Conservation (phyloP, 495 filamentous ascomycete genomes). For the Talaromyces borbonicus region DNA sequence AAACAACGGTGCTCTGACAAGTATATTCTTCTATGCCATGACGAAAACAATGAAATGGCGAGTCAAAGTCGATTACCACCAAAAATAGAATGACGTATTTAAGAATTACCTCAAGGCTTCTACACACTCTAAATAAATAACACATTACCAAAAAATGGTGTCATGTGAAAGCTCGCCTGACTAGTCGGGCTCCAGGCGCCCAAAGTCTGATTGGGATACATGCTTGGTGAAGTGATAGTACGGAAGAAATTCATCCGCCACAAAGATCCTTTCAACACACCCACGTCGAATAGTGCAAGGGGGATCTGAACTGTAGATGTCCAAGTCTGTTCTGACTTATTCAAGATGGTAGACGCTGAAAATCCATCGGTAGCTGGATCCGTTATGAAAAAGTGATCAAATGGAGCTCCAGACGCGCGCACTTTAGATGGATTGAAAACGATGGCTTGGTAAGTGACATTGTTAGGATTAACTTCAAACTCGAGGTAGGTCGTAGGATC, state of each 20-base stretch:
- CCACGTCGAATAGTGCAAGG: constrained; percentile 4
- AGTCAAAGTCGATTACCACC: not conserved
- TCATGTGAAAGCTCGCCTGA: constrained; percentile 8
- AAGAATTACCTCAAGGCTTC: not conserved
- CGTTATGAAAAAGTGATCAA: constrained; percentile 7
- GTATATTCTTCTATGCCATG: too few species aligned
- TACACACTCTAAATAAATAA: constrained; percentile 1
- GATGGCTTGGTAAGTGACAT: constrained; percentile 6
- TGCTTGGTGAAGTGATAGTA: constrained; percentile 7
- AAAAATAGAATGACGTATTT: not conserved
- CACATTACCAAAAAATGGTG: constrained; percentile 4
- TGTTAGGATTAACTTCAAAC: constrained; percentile 5
- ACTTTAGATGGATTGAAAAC: constrained; percentile 7
- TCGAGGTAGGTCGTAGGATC: constrained; percentile 6
- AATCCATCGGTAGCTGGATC: constrained; percentile 6
- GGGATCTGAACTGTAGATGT: constrained; percentile 1
- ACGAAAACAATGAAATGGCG: too few species aligned
- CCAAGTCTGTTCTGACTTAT: constrained; percentile 1
- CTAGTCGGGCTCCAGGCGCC: constrained; percentile 6
- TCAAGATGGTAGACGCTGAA: not conserved
- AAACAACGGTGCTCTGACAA: too few species aligned
- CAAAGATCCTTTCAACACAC: not conserved
- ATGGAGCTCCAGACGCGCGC: constrained; percentile 3
- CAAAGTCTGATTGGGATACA: constrained; percentile 4
- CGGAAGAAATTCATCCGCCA: constrained; percentile 9